Conservation (phyloP, 1,139 yeast genomes). For the Pichia sp. region DNA sequence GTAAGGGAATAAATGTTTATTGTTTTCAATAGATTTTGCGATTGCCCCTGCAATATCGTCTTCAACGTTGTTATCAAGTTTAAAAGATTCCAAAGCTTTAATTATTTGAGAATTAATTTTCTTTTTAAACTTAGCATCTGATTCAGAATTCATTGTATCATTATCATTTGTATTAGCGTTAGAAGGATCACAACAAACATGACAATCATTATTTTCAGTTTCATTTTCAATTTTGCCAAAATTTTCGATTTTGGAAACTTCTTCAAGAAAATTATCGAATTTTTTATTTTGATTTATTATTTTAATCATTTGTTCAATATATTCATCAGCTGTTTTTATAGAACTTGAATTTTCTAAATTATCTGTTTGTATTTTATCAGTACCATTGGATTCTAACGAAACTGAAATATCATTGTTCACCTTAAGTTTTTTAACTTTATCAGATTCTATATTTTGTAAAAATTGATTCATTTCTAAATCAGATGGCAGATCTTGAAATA, state of each 20-base stretch:
- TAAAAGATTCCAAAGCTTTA: conserved; percentile 23
- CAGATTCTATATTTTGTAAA: conserved; percentile 4
- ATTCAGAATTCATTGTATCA: conserved; percentile 3
- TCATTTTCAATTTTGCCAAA: conserved; percentile 6
- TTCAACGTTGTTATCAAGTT: conserved; percentile 18
- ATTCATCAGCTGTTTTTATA: conserved; percentile 19
- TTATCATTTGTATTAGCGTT: not conserved
- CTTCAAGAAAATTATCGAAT: conserved; percentile 22
- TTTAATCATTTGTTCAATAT: conserved; percentile 22
- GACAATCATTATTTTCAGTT: not conserved
- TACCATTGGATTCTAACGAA: conserved; percentile 12
- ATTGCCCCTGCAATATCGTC: conserved; percentile 22
- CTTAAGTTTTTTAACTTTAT: conserved; percentile 10
- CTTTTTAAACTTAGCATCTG: conserved; percentile 15
- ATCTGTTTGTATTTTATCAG: not conserved
- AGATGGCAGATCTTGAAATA: conserved; percentile 5
- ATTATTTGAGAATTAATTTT: conserved; percentile 20
- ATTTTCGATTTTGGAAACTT: conserved; percentile 16
- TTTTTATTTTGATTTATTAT: conserved; percentile 22
- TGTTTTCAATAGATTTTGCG: conserved; percentile 18
- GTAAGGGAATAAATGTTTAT: conserved; percentile 8
- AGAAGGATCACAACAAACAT: not conserved
- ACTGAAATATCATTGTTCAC: conserved; percentile 6
- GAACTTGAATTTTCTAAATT: not conserved
- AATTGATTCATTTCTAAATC: conserved; percentile 10